phyloP scores from a whole-genome alignment of 148 eudicot genomes.

The Dianthus caryophyllus region DNA sequence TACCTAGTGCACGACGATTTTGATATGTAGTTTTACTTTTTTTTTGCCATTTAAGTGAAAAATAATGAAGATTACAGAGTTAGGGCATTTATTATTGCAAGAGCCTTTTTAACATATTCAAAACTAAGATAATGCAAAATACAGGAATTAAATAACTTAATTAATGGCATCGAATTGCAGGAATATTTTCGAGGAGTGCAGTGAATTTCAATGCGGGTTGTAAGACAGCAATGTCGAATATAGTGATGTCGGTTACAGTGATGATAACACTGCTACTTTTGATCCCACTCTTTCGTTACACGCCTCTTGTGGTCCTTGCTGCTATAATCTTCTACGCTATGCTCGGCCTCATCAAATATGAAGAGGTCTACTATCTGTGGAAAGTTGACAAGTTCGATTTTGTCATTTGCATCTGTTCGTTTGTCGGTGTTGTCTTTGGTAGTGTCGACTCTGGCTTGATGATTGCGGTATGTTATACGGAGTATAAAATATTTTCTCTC shows the following conservation, averaged over 20 bases:
- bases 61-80: no score
- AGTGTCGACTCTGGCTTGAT: conserved; percentile 51
- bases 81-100: no score
- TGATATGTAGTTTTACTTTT: no score
- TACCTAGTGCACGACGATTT: not conserved
- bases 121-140: not conserved
- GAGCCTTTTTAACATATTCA: no score
- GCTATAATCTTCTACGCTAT: conserved; percentile 58
- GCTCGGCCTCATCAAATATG: conserved; percentile 54
- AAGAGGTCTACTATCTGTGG: conserved; percentile 48
- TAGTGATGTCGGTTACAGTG: conserved; percentile 58
- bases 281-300: conserved; percentile 59
- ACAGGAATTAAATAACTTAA: no score
- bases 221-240: conserved; percentile 50
- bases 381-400: conserved; percentile 65
- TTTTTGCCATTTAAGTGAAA: no score
- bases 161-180: conserved; percentile 17
- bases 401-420: conserved; percentile 43
- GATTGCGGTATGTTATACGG: conserved; percentile 33
- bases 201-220: conserved; percentile 73
- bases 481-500: not conserved
- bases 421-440: conserved; percentile 50
- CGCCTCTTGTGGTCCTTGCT: conserved; percentile 59
- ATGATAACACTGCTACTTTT: conserved; percentile 51
- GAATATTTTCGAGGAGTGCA: conserved; percentile 63